Evolutionary conservation across 2,329 filamentous ascomycete species (phyloP).

Genomic region (Trichoderma hamatum): DNA sequence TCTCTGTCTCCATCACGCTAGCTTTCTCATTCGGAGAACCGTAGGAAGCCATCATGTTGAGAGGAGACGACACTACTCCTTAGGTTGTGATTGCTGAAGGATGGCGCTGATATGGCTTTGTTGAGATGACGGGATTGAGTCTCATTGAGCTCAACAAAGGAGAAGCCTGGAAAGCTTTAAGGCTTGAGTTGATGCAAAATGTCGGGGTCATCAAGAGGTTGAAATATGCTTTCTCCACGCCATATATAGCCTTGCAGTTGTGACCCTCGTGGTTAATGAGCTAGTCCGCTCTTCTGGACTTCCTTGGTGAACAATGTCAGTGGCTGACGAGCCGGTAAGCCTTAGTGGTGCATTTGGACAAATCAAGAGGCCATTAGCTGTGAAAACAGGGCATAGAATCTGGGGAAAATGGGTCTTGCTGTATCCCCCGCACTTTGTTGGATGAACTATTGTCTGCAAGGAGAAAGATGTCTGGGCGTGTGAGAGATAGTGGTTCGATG

Average conservation of each 20-base stretch:
- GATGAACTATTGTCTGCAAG: conserved; percentile 12
- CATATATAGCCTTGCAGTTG: not conserved
- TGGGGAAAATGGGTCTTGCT: not conserved
- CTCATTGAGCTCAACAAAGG: not conserved
- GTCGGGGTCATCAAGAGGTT: conserved; percentile 1
- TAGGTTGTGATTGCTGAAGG: not conserved
- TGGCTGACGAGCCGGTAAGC: not conserved
- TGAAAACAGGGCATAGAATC: not conserved
- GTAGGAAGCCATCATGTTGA: conserved; percentile 1
- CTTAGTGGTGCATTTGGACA: not conserved
- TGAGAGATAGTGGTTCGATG: not conserved
- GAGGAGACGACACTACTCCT: not conserved
- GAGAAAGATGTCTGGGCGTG: not conserved
- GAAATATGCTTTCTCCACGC: not conserved
- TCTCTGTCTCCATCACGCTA: not conserved
- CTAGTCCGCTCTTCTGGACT: not conserved
- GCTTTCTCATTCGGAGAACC: not conserved
- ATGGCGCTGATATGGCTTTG: not conserved
- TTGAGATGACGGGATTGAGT: not conserved
- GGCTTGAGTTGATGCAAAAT: not conserved
- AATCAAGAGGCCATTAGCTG: not conserved
- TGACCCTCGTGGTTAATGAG: not conserved
- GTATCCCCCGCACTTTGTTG: conserved; percentile 2
- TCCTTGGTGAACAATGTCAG: not conserved
- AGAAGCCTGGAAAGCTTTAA: not conserved